Evolutionary conservation across 2,329 filamentous ascomycete genomes (phyloP), one percentile per base, ranked within the genome.

Genomic region (Didymella lethalis): DNA sequence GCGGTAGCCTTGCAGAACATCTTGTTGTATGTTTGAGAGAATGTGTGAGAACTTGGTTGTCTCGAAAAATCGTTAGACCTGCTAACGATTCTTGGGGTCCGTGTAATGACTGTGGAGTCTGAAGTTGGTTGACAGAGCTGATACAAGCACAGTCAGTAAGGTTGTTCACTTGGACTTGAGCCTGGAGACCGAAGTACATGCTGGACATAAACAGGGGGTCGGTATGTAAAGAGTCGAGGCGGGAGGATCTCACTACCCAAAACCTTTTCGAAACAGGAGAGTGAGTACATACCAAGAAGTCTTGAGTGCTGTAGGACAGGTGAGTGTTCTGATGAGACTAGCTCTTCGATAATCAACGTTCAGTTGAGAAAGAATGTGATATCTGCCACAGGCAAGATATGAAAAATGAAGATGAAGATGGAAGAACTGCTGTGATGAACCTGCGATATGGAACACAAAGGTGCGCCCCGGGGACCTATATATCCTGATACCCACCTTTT

Each of bases 1-100:
- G 85, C 76, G 62, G 86, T 70, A 65, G 82, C 74, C 69, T 80
- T 72, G 69, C 86, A 85, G 79, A 82, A 79, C 75, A 79, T 78
- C 70, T 77, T 84, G 51, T 65, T 65, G 46, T 67, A 66, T 53
- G 49, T 70, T 70, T 64, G 52, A 43, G 32, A 28, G 46, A 50
- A 5, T 16, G 56, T 18, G 54, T 61, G 57, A 56, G 56, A 48
- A 61, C 41, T 57, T 59, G 58, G 55, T 36, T 64, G 28, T 64
- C 61, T 68, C 57, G 66, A 62, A 45, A 34, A 60, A 75, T 77
- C 73, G 75, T 71, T 75, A 78, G 75, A 66, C 76, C 76, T 50
- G 76, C 76, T 77, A 64, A 69, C 75, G 74, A 77, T 61, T 25
- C 23, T 26, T 52, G 29, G 26, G 64, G 11, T 10, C 59, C 64